Base-by-base conservation (phyloP, 768 basidiomycete species). In the Boletus rubroflammeus region DNA sequence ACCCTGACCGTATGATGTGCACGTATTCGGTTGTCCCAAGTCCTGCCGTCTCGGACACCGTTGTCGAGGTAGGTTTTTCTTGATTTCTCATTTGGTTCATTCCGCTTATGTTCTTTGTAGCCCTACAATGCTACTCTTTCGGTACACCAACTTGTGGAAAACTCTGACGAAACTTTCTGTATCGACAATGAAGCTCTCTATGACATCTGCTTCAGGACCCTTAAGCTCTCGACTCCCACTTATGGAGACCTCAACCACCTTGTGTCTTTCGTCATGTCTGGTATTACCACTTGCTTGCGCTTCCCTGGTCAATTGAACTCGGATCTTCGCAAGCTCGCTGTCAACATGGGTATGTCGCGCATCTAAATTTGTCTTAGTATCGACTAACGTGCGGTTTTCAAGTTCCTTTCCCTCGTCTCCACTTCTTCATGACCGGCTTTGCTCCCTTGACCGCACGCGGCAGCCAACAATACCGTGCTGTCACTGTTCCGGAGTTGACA, bases 251-350 rank as follows among this genome's bases (percentile, higher is more conserved):
- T 98, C 59, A 98, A 98, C 82, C 91, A 96, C 71, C 85, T 98
- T 53, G 96, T 99, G 45, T 97, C 94, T 28, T 82, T 95, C 63
- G 95, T 98, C 68, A 98, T 99, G 96, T 93, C 91, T 44, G 96
- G 96, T 75, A 92, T 98, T 71, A 98, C 96, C 10, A 98, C 96
- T 59, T 98, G 93, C 75, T 78, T 98, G 76, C 94, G 97, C 61
- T 99, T 99, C 93, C 97, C 97, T 68, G 97, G 97, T 79, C 97
- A 98, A 73, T 85, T 98, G 67, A 99, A 98, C 85, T 96, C 94
- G 35, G 97, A 99, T 71, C 82, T 99, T 53, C 82, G 97, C 71
- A 99, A 99, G 77, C 78, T 99, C 64, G 96, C 96, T 55, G 96
- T 98, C 70, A 99, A 99, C 86, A 94, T 99, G 94, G 93, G 92